Evolutionary conservation across 2,329 filamentous ascomycete genomes (phyloP).

Genomic region (Ceratocystis cacaofunesta): DNA sequence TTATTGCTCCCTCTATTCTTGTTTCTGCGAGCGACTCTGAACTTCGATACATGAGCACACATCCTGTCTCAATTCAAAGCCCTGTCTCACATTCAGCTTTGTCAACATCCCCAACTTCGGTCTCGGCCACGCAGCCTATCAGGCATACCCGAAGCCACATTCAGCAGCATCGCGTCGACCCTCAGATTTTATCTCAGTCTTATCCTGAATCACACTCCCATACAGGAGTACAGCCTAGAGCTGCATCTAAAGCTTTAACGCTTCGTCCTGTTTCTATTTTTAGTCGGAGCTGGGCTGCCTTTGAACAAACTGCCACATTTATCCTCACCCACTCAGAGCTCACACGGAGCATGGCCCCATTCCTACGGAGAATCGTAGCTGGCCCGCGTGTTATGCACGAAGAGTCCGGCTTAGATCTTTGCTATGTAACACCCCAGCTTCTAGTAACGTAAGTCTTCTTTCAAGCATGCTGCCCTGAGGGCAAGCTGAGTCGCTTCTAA

Average conservation of each 20-base stretch:
- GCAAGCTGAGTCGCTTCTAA: constrained; percentile 15
- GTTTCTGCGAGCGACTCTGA: background rate
- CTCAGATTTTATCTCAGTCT: background rate
- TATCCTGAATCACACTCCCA: background rate
- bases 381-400: constrained; percentile 70
- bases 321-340: constrained; percentile 10
- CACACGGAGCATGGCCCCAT: constrained; percentile 40
- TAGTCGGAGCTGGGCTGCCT: background rate
- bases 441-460: constrained; percentile 38
- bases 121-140: background rate
- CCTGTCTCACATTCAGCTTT: background rate
- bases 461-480: no score
- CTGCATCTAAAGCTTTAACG: background rate
- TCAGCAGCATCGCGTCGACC: background rate
- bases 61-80: background rate
- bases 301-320: constrained; percentile 9
- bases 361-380: constrained; percentile 83
- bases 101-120: background rate
- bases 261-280: background rate
- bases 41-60: background rate
- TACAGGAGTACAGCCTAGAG: background rate
- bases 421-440: constrained; percentile 80
- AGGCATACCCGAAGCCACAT: background rate
- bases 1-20: background rate
- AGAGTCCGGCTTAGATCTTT: constrained; percentile 81